Percentiles rank a stretch among this genome's conserved stretches.
These are phyloP conservation scores for Acacia pycnantha DNA, from an alignment of 331 rosid species.

Conservation along the genomic window DNA sequence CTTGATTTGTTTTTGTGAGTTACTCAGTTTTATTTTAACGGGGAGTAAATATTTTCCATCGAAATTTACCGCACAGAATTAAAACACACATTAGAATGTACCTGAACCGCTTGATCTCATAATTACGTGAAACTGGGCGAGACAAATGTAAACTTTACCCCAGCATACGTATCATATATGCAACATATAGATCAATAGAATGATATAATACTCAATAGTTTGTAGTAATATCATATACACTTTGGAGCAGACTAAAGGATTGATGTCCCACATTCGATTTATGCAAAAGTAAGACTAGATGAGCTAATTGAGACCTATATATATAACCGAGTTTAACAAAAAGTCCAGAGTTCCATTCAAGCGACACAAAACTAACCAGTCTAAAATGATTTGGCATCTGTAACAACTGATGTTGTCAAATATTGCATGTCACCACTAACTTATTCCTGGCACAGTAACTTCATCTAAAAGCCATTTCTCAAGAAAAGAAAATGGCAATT, in stretches of 20 bases:
- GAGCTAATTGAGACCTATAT: not conserved
- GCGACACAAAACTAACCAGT: not conserved
- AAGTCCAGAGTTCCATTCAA: not conserved
- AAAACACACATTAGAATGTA: not conserved
- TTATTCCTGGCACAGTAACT: conserved; percentile 26
- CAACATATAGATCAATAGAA: not conserved
- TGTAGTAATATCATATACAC: conserved; percentile 38
- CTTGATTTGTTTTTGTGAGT: not conserved
- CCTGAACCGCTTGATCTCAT: not conserved
- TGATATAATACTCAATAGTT: conserved; percentile 21
- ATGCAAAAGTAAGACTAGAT: conserved; percentile 10
- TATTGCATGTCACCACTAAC: not conserved
- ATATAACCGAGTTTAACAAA: not conserved
- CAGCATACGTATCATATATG: not conserved
- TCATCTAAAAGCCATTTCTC: conserved; percentile 88
- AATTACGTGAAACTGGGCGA: not conserved
- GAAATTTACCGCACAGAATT: not conserved
- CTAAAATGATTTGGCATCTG: conserved; percentile 15
- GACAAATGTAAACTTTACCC: not conserved
- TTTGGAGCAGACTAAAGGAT: conserved; percentile 24
- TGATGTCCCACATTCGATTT: conserved; percentile 2
- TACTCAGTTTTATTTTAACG: not conserved
- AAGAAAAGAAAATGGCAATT: conserved; percentile 59
- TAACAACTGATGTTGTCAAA: not conserved
- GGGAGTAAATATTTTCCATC: not conserved